Evolutionary conservation across 1,284 basidiomycete species (phyloP), one percentile per base, ranked within the genome.

Genomic region (Coniophora puteana): DNA sequence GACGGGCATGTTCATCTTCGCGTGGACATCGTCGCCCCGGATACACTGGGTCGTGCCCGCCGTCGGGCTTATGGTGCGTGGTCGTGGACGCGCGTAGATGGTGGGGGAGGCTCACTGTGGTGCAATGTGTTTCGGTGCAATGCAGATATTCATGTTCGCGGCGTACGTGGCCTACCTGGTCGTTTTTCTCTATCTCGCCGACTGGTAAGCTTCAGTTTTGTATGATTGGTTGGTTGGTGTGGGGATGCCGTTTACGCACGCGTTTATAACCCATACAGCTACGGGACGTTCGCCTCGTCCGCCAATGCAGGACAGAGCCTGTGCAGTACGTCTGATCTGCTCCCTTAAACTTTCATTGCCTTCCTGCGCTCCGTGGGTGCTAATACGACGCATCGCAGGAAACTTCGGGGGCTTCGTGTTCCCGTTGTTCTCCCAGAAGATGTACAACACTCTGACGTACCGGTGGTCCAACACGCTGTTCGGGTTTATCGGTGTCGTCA

Each of bases 221-320:
- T 31, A 7, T 24, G 40, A 41, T 38, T 27, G 8, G 12, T 18
- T 8, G 12, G 21, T 25, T n/a, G 4, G 34, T 6, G 23, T 29
- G 36, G 17, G 31, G 8, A 35, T 8, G 24, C 38, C 37, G 30
- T 14, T 31, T 21, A 30, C 7, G n/a, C n/a, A n/a, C n/a, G n/a
- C 10, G 43, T 8, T 47, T 27, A 43, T 34, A 24, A 24, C 31
- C 8, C 8, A 31, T 18, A 20, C 31, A 82, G 79, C 51, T 84
- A 84, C 51, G 80, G 80, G 1, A 71, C 78, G 1, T 89, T 79
- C 49, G 86, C 87, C 2, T 84, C 82, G 0, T 86, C 83, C 8
- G 85, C 85, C 4, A 62, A 88, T 10, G 86, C 87, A 0, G 86
- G 82, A 0, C 86, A 89, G 57, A 80, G 80, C 53, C 67, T 88